Evolutionary conservation across 106 monocot species (phyloP).

Genomic region (Dendrobium huoshanense): DNA sequence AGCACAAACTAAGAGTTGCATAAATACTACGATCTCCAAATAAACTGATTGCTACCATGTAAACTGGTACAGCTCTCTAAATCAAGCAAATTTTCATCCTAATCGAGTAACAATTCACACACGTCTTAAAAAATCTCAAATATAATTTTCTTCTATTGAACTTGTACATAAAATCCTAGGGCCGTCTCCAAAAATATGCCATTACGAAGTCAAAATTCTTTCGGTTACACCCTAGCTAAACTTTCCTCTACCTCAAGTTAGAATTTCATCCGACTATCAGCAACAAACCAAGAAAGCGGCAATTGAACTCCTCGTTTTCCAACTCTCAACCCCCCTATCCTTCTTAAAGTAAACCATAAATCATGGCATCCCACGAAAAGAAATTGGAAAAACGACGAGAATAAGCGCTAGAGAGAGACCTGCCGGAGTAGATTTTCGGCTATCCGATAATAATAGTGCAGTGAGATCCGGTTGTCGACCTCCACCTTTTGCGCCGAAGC

Average conservation of each 20-base stretch:
- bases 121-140: not conserved
- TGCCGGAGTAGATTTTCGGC: conserved; percentile 68
- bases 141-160: not conserved
- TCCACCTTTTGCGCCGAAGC: conserved; percentile 44
- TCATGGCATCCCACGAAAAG: not conserved
- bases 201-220: not conserved
- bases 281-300: not conserved
- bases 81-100: not conserved
- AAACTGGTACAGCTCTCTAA: not conserved
- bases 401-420: conserved; percentile 24
- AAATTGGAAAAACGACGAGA: not conserved
- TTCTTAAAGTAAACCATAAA: not conserved
- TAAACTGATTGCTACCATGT: not conserved
- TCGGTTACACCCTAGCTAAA: not conserved
- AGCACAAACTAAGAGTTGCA: not conserved
- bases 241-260: not conserved
- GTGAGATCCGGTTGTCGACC: conserved; percentile 66
- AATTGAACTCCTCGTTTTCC: not conserved
- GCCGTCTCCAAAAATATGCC: not conserved
- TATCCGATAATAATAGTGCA: conserved; percentile 74
- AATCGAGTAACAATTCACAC: not conserved
- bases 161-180: not conserved
- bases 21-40: not conserved
- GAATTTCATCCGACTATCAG: not conserved
- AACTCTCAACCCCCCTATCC: not conserved